Base-by-base conservation (phyloP, 805 yeast genomes). In the Starmerella floris region DNA sequence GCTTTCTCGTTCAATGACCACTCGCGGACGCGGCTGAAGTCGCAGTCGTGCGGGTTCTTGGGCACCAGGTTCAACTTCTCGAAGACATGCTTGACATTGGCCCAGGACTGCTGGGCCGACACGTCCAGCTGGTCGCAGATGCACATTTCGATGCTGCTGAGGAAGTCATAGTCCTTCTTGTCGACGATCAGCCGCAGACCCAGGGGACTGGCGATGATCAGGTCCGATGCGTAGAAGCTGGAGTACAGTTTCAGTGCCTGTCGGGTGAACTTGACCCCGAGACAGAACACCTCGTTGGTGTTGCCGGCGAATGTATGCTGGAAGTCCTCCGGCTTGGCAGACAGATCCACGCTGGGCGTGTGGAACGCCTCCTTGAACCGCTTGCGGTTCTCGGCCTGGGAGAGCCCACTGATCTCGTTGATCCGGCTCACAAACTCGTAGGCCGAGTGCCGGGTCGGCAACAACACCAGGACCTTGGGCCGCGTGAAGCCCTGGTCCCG, bases 401-500 rank as follows among this genome's bases (percentile, higher is more conserved):
- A 78, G 27, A 79, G 63, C 0, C 81, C 83, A 2, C 85, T 72
- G 23, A 79, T 62, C 30, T 67, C 62, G 30, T 79, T 74, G 30
- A 91, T 52, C 28, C 72, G 68, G 34, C 72, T 70, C 19, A 87
- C 76, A 16, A 84, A 67, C 45, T 77, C 74, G 56, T 74, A 77
- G 23, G 91, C 84, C 9, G 79, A 64, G 51, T 84, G 72, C 55
- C 95, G 72, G 0, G 95, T 83, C 11, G 98, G 97, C 32, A 83
- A 64, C 22, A 91, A 61, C 4, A 88, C 74, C 43, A 91, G 63
- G 1, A 80, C 85, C 55, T 85, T 87, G 1, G 98, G 94, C 48
- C 97, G 70, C 0, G 95, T 87, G 59, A 84, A 91, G 23, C 98
- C 97, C 61, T 91, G 97, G 59, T 91, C 98, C 43, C 94, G 66